Evolutionary conservation across 2,329 filamentous ascomycete genomes (phyloP).

Genomic region (Aspergillus sp.): DNA sequence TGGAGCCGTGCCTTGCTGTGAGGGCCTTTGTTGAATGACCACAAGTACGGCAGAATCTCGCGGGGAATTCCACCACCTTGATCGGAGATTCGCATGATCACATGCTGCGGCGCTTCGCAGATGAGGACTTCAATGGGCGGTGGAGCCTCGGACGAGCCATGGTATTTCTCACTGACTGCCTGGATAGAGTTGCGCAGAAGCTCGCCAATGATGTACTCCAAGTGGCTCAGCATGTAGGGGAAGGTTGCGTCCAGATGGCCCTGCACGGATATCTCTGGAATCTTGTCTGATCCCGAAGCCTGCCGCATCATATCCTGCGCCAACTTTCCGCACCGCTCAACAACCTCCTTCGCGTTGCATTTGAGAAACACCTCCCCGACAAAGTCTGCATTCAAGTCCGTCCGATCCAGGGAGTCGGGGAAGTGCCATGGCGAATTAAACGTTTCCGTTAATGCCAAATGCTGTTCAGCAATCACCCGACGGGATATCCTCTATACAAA

Average conservation of each 20-base stretch:
- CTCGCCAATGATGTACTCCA: constrained; percentile 97
- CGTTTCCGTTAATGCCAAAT: constrained; percentile 90
- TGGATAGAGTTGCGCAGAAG: constrained; percentile 93
- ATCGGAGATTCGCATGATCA: constrained; percentile 94
- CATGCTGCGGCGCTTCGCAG: constrained; percentile 89
- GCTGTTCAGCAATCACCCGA: constrained; percentile 95
- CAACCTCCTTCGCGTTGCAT: constrained; percentile 85
- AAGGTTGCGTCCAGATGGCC: constrained; percentile 89
- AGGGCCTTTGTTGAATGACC: constrained; percentile 95
- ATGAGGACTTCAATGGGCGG: constrained; percentile 91
- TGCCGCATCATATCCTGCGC: constrained; percentile 71
- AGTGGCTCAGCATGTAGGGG: constrained; percentile 91
- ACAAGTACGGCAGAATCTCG: constrained; percentile 82
- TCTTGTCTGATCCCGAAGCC: constrained; percentile 67
- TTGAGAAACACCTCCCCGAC: constrained; percentile 94
- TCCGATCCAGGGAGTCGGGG: constrained; percentile 67
- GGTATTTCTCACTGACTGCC: constrained; percentile 75
- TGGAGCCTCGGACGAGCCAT: constrained; percentile 49
- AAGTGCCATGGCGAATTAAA: constrained; percentile 90
- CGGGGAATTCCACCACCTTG: constrained; percentile 88
- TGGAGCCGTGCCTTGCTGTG: constrained; percentile 72
- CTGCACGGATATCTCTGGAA: constrained; percentile 78
- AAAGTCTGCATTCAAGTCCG: constrained; percentile 69
- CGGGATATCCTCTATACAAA: constrained; percentile 75
- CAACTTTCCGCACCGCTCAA: constrained; percentile 75